Base-by-base conservation (phyloP, 768 basidiomycete genomes). In the Hemileccinum rubropunctum region DNA sequence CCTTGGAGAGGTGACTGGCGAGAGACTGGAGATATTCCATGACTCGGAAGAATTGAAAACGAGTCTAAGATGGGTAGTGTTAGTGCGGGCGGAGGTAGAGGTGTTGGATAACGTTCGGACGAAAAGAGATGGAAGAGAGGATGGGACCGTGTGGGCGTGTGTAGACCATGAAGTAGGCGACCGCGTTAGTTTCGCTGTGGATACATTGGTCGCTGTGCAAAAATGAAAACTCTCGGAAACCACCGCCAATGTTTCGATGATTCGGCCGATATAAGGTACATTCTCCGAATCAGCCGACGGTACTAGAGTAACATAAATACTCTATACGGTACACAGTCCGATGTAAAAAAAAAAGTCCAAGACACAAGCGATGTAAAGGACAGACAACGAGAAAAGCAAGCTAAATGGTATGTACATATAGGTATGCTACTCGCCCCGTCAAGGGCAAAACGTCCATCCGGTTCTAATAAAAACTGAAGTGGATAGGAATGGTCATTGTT, bases 11-110 rank as follows among this genome's bases (percentile, higher is more conserved):
- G 44, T 36, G 12, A 12, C 43, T 38, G 0, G 61, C 20, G 20
- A 64, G 49, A 8, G 51, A 53, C 4, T 58, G 58, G 18, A 64
- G 62, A 13, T 61, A 64, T 13, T 64, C 54, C 60, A 62, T 62
- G 44, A 12, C 20, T 23, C 6, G 9, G 34, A 44, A 7, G 38
- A 35, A 26, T 41, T 35, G 28, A 1, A 35, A 45, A 48, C 13
- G 34, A 6, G n/a, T 34, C 28, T 27, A 41, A 7, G 17, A 12
- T 5, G 21, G 37, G 13, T 23, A 37, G 41, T 18, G 13, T 17
- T 40, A 36, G 21, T 34, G 32, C 12, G 34, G 8, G 33, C 10
- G 17, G 36, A 34, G 8, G 42, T 14, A 20, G 9, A 35, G 34
- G 35, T 28, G 23, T 18, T 30, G 28, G 13, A 28, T 18, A n/a